phyloP scores from a whole-genome alignment of 177 flowering plant genomes.

The Vitis hybrid region DNA sequence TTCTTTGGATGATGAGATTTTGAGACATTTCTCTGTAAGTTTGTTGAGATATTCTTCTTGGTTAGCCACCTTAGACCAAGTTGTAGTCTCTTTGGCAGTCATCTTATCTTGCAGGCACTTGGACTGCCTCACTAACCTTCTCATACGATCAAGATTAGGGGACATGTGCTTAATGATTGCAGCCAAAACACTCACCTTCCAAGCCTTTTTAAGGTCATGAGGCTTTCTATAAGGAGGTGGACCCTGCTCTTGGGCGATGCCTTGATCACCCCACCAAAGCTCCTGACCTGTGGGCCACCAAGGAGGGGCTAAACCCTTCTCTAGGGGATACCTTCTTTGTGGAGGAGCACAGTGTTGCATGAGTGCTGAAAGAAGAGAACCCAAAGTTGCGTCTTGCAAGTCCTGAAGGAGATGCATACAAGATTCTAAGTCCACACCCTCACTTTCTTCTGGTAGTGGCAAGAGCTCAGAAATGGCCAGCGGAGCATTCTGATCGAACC shows the following conservation, averaged over 20 bases:
- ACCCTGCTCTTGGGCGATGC: constrained; percentile 33
- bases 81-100: constrained; percentile 38
- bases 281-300: constrained; percentile 77
- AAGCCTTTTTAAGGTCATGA: constrained; percentile 47
- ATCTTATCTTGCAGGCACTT: constrained; percentile 50
- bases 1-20: constrained; percentile 19
- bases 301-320: constrained; percentile 55
- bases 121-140: constrained; percentile 34
- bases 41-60: constrained; percentile 33
- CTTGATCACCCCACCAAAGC: constrained; percentile 57
- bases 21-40: constrained; percentile 21
- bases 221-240: constrained; percentile 58
- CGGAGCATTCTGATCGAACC: constrained; percentile 39
- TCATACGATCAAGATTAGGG: constrained; percentile 25
- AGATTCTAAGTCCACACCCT: constrained; percentile 8
- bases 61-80: constrained; percentile 36
- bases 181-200: constrained; percentile 48
- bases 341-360: constrained; percentile 75
- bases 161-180: constrained; percentile 50
- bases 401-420: constrained; percentile 43
- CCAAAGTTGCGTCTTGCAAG: constrained; percentile 64
- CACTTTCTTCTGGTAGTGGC: constrained; percentile 7
- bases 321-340: constrained; percentile 58
- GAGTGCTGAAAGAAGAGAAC: constrained; percentile 62
- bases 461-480: constrained; percentile 22